A percentile compares a stretch with the other conserved stretches of the same genome.
Conservation (phyloP, 2,329 filamentous ascomycete species). For the Thelonectria discophora region DNA sequence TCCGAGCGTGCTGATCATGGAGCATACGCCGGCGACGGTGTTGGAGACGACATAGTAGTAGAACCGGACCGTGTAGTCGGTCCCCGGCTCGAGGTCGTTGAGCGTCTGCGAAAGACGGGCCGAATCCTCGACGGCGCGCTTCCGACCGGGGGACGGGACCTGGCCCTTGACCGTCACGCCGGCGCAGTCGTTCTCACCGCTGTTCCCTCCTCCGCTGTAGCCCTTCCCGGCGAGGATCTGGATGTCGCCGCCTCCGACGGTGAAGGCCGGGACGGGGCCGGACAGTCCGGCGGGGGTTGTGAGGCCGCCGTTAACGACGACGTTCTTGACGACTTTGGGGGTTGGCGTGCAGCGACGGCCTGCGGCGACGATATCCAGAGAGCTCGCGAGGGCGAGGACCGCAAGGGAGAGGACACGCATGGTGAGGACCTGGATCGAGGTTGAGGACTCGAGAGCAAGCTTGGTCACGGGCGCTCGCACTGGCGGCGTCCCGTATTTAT, state of each 20-base stretch:
- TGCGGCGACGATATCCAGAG: neutral
- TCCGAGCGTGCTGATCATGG: neutral
- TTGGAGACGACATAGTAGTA: conserved; percentile 2
- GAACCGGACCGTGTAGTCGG: neutral
- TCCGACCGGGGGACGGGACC: neutral
- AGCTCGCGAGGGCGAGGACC: neutral
- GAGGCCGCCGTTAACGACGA: neutral
- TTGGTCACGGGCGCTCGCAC: neutral
- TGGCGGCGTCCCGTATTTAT: neutral
- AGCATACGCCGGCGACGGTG: neutral
- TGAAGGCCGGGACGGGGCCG: neutral
- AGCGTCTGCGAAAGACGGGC: neutral
- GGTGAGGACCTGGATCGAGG: neutral
- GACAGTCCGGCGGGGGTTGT: neutral
- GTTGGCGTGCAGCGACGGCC: neutral
- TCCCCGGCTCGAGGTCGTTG: neutral
- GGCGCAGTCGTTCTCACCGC: neutral
- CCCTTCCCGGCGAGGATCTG: neutral
- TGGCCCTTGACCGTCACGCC: neutral
- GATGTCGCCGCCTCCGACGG: neutral
- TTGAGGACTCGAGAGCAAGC: neutral
- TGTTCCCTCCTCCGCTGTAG: neutral
- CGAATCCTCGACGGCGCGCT: neutral
- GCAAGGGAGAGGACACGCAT: neutral
- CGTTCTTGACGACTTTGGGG: neutral